Conservation (phyloP, 306 rosid species). For the Fragaria iinumae region DNA sequence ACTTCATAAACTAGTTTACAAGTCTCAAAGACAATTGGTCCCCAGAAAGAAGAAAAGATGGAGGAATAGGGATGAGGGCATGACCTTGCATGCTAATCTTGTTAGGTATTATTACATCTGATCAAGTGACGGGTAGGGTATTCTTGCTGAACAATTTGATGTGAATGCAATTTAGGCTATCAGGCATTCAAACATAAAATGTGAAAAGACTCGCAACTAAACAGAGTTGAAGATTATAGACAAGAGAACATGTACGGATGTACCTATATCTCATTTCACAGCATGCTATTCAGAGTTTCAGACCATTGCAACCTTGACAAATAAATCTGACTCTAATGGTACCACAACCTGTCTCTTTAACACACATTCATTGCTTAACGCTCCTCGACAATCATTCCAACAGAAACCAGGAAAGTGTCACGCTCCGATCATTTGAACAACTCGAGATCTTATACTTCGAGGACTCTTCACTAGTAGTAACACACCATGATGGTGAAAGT, state of each 20-base stretch:
- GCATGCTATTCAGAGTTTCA: neutral
- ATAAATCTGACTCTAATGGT: neutral
- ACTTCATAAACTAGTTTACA: neutral
- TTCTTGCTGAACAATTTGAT: neutral
- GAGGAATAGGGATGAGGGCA: neutral
- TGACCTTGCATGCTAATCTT: neutral
- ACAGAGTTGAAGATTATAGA: neutral
- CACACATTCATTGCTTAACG: neutral
- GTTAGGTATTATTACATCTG: neutral
- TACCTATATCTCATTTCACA: neutral
- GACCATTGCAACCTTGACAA: neutral
- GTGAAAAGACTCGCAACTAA: neutral
- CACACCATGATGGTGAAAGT: neutral
- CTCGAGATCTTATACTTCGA: neutral
- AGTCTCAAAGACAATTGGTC: slow-evolving; percentile 11
- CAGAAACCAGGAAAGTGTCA: neutral
- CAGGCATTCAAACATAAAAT: neutral
- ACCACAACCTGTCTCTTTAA: neutral
- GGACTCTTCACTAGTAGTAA: neutral
- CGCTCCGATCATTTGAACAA: neutral
- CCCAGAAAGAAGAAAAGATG: slow-evolving; percentile 9
- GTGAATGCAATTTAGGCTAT: neutral
- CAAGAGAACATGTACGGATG: neutral
- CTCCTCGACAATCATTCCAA: neutral
- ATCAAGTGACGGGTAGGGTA: neutral